These are phyloP conservation scores for Globisporangium irregulare DNA, from an alignment of 352 stramenopile species.

Conservation along the genomic window DNA sequence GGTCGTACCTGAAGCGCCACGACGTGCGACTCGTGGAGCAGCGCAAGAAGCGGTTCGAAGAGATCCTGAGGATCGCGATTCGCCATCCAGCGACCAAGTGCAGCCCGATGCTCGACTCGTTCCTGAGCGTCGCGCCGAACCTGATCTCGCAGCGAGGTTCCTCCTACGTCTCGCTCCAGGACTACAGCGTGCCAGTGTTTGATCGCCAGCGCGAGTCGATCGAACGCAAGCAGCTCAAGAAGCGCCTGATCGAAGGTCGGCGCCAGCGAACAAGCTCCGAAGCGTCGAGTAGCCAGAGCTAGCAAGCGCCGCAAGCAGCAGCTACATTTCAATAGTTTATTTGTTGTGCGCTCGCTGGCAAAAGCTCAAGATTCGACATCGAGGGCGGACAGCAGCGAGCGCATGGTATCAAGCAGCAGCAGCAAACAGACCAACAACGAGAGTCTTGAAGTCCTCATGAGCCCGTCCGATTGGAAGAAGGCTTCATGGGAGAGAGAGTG, in stretches of 20 bases:
- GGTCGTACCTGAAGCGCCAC: conserved; percentile 81
- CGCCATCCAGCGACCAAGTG: conserved; percentile 67
- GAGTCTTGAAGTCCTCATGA: background rate
- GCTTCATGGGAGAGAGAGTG: background rate
- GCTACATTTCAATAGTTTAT: conserved; percentile 14
- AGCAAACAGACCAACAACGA: background rate
- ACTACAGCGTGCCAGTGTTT: conserved; percentile 73
- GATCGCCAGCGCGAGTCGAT: conserved; percentile 76
- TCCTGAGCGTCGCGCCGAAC: conserved; percentile 66
- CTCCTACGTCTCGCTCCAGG: conserved; percentile 49
- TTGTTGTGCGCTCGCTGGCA: conserved; percentile 1
- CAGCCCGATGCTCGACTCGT: conserved; percentile 63
- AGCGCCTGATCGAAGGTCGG: conserved; percentile 61
- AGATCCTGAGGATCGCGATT: conserved; percentile 78
- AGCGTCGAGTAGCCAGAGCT: conserved; percentile 20
- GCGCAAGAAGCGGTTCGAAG: conserved; percentile 77
- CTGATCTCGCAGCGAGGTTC: conserved; percentile 44
- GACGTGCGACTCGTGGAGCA: conserved; percentile 77
- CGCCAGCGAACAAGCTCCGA: conserved; percentile 35
- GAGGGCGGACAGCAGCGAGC: background rate
- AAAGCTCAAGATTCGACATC: background rate
- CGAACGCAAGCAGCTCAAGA: conserved; percentile 70
- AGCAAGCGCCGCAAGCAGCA: background rate
- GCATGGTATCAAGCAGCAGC: conserved; percentile 1
- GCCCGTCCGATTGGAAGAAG: background rate